These are phyloP conservation scores for Rhododendron simsii DNA, from an alignment of 148 eudicot genomes.

Conservation along the genomic window DNA sequence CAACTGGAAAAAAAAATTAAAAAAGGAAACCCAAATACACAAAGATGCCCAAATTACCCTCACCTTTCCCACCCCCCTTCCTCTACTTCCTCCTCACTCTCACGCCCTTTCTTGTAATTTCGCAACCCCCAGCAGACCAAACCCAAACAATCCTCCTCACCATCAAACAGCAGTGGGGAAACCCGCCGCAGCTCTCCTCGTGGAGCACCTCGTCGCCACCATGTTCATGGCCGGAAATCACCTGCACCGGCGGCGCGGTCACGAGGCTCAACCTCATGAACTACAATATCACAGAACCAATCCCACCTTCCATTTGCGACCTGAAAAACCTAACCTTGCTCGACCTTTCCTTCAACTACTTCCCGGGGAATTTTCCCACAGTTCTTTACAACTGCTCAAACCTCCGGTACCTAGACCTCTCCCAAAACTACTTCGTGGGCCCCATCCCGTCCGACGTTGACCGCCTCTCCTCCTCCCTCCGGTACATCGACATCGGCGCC, in stretches of 20 bases:
- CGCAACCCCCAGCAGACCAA: constrained; percentile 41
- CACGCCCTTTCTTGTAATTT: constrained; percentile 51
- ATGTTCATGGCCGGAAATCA: constrained; percentile 62
- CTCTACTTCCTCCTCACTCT: constrained; percentile 19
- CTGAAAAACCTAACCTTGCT: constrained; percentile 40
- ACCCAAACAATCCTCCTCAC: constrained; percentile 27
- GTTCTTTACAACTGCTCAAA: constrained; percentile 44
- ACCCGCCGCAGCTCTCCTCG: constrained; percentile 29
- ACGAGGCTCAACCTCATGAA: constrained; percentile 24
- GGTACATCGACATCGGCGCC: constrained; percentile 35
- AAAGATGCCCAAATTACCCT: constrained; percentile 6
- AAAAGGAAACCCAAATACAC: background rate
- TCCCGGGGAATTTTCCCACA: constrained; percentile 48
- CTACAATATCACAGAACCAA: constrained; percentile 11
- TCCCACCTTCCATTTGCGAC: constrained; percentile 58
- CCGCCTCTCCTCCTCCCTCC: constrained; percentile 40
- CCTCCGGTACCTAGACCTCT: constrained; percentile 38
- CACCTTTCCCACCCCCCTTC: constrained; percentile 1
- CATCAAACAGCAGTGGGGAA: constrained; percentile 47
- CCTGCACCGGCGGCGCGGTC: constrained; percentile 40
- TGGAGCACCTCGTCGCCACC: constrained; percentile 55
- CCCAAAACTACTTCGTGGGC: constrained; percentile 53
- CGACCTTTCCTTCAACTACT: constrained; percentile 36
- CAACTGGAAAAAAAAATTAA: background rate
- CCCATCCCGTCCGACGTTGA: constrained; percentile 50